These are phyloP conservation scores for Rhizopus arrhizus DNA, from an alignment of 371 early-diverging fungal genomes.

Conservation along the genomic window DNA sequence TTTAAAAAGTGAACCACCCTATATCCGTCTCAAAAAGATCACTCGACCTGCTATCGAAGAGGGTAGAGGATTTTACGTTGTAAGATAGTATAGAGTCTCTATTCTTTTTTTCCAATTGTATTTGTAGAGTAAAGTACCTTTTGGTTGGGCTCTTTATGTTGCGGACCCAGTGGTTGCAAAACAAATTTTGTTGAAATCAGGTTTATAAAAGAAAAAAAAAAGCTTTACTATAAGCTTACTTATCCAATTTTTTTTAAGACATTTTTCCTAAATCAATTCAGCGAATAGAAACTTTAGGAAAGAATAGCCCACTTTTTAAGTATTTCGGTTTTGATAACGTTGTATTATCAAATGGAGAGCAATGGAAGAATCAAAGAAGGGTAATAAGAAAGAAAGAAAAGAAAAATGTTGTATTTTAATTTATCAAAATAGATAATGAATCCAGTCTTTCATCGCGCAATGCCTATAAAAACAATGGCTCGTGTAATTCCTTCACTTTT, in stretches of 20 bases:
- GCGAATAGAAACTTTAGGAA: background rate
- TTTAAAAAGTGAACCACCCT: background rate
- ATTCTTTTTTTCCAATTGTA: too few species aligned
- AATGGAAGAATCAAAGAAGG: slow-evolving; percentile 8
- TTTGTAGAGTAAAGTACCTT: slow-evolving; percentile 23
- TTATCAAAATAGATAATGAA: slow-evolving; percentile 30
- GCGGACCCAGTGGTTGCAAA: slow-evolving; percentile 27
- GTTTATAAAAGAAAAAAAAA: slow-evolving; percentile 8
- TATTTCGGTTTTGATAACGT: slow-evolving; percentile 3
- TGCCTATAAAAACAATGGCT: slow-evolving; percentile 38
- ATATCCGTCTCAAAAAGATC: background rate
- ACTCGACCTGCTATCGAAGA: slow-evolving; percentile 1
- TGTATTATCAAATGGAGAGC: background rate
- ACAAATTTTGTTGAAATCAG: slow-evolving; percentile 29
- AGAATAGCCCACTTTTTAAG: slow-evolving; percentile 11
- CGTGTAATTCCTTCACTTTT: slow-evolving; percentile 22
- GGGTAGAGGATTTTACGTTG: slow-evolving; percentile 1
- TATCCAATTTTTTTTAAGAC: slow-evolving; percentile 1
- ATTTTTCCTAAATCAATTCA: background rate
- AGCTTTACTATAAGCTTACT: background rate
- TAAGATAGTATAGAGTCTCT: background rate
- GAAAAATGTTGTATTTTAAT: background rate
- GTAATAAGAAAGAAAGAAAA: background rate
- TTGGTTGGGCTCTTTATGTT: slow-evolving; percentile 29
- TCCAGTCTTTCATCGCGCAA: slow-evolving; percentile 41